A percentile compares a stretch with the other conserved stretches of the same genome.
Conservation (phyloP, 345 rosid species). For the Carallia brachiata region DNA sequence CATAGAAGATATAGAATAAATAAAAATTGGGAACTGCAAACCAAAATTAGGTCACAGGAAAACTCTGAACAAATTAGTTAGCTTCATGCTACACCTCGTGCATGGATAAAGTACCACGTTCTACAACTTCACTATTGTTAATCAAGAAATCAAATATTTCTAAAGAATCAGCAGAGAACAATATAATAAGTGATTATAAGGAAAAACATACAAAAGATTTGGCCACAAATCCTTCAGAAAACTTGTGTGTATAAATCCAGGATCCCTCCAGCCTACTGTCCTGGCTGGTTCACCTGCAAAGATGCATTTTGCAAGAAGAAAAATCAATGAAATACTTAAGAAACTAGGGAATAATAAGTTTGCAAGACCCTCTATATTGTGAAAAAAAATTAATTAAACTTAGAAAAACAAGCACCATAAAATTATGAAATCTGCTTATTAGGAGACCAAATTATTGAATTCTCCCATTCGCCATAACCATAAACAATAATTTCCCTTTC, state of each 20-base stretch:
- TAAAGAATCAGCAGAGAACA: background rate
- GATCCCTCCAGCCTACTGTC: slow-evolving; percentile 81
- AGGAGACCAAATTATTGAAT: background rate
- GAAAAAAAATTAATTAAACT: background rate
- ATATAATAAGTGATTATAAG: background rate
- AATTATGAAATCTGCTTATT: background rate
- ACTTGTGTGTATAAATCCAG: slow-evolving; percentile 71
- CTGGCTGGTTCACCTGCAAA: slow-evolving; percentile 60
- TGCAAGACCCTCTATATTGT: background rate
- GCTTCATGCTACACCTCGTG: background rate
- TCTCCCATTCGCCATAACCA: background rate
- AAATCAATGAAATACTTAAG: background rate
- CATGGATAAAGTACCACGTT: background rate
- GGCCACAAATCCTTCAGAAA: slow-evolving; percentile 74
- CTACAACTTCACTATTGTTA: too few relatives aligned
- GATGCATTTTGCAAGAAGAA: slow-evolving; percentile 16
- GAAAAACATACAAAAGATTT: slow-evolving; percentile 39
- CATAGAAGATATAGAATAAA: background rate
- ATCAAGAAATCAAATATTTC: too few relatives aligned
- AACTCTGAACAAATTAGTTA: background rate
- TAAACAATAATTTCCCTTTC: background rate
- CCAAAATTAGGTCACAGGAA: background rate
- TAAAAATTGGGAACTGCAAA: background rate
- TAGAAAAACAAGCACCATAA: background rate
- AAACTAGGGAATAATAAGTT: background rate